Conservation (phyloP, 2,329 filamentous ascomycete species). For the Mycosphaerella arachidis region DNA sequence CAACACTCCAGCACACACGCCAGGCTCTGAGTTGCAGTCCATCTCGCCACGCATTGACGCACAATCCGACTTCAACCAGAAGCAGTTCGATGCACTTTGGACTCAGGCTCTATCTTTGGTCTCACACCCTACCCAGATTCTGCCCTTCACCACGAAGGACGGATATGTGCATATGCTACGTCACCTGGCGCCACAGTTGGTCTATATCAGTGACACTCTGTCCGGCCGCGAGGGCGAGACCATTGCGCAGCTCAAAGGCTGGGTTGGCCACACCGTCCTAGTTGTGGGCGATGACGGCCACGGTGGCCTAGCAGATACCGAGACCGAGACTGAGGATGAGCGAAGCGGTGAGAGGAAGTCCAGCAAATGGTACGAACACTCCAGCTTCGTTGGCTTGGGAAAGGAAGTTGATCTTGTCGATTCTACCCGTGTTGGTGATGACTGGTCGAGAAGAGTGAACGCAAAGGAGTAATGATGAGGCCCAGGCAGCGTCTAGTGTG, state of each 20-base stretch:
- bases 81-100: conserved; percentile 72
- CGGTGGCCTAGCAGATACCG: conserved; percentile 77
- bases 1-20: conserved; percentile 58
- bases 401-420: conserved; percentile 87
- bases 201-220: conserved; percentile 76
- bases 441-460: conserved; percentile 76
- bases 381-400: conserved; percentile 78
- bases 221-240: conserved; percentile 65
- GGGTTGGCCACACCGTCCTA: conserved; percentile 59
- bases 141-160: conserved; percentile 79
- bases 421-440: conserved; percentile 72
- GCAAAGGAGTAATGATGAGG: conserved; percentile 44
- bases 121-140: conserved; percentile 77
- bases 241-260: conserved; percentile 62
- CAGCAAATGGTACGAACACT: conserved; percentile 70
- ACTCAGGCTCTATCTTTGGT: conserved; percentile 74
- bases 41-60: conserved; percentile 40
- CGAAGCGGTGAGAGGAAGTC: conserved; percentile 39
- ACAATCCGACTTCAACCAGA: conserved; percentile 33
- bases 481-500: neutral
- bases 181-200: conserved; percentile 75
- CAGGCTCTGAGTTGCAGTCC: conserved; percentile 53
- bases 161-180: conserved; percentile 84
- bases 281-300: conserved; percentile 68
- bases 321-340: conserved; percentile 62